Percentiles rank a stretch among this genome's conserved stretches.
phyloP scores from a whole-genome alignment of 2,329 filamentous ascomycete species.

The Knoxdaviesia capensis region DNA sequence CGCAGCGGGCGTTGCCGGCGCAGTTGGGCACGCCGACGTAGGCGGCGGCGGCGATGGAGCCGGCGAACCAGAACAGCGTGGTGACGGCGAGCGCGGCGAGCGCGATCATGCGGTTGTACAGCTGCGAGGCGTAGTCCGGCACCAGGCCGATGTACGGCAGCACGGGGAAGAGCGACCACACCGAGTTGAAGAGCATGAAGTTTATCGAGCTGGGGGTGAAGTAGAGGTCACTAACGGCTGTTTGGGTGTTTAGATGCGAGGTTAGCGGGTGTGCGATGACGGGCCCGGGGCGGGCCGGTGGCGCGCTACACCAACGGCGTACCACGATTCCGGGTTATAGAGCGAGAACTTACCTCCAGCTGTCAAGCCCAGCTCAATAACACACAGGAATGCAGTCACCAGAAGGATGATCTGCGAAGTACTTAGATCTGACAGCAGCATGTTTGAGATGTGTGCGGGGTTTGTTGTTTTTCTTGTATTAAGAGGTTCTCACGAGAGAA shows the following conservation, averaged over 20 bases:
- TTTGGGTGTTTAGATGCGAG: neutral
- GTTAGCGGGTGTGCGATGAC: slow-evolving; percentile 1
- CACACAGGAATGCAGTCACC: slow-evolving; percentile 32
- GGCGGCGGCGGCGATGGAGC: slow-evolving; percentile 58
- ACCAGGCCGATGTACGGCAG: slow-evolving; percentile 50
- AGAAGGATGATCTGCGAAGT: neutral
- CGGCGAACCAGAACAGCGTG: slow-evolving; percentile 78
- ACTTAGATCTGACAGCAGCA: neutral
- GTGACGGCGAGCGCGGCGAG: slow-evolving; percentile 51
- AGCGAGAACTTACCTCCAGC: slow-evolving; percentile 50
- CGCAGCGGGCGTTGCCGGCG: slow-evolving; percentile 34
- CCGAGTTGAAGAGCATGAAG: slow-evolving; percentile 61
- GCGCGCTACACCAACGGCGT: neutral
- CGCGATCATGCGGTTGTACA: slow-evolving; percentile 45
- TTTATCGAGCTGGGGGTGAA: slow-evolving; percentile 25
- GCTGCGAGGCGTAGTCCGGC: slow-evolving; percentile 37
- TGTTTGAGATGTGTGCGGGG: too few species aligned
- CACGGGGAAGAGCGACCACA: slow-evolving; percentile 52
- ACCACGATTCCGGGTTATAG: too few species aligned
- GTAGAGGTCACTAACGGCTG: slow-evolving; percentile 31
- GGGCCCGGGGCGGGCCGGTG: slow-evolving; percentile 2
- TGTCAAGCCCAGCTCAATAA: slow-evolving; percentile 57
- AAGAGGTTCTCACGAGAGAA: too few species aligned
- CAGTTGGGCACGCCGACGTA: slow-evolving; percentile 33
- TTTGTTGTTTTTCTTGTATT: too few species aligned